Evolutionary conservation across 176 grass and related monocot genomes (phyloP), one percentile per base, ranked within the genome.

Genomic region (Stipa capillata): DNA sequence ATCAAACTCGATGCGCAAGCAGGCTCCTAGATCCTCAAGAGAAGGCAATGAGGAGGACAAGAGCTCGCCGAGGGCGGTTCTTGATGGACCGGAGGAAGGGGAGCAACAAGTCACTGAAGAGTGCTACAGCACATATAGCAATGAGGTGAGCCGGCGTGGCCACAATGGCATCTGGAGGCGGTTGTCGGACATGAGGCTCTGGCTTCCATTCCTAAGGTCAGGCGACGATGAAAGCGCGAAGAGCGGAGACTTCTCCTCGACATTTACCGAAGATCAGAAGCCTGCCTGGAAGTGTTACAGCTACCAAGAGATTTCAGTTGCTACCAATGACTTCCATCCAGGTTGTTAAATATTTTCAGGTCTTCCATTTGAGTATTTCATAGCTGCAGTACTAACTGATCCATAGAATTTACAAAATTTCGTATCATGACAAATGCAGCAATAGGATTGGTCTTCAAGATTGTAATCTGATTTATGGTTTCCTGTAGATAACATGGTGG

Each of bases 271-370:
- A 43, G 90, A 95, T 43, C 86, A 89, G 53, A 95, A 93, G 41
- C 92, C 90, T 78, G 51, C 85, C 2, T 95, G 88, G 88, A 99
- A 87, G 63, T 99, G 86, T 9, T 99, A 95, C 70, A 90, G 74
- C 77, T 95, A 87, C 67, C 69, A 93, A 24, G 90, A 99, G 66
- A 84, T 95, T 51, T 92, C 88, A 56, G 41, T 73, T 72, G 90
- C 90, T 45, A 99, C 92, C 11, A 82, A 86, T 71, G 88, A 89
- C 41, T 99, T 99, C 59, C 86, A 93, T 56, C 85, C 83, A 76
- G 92, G 96, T 98, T 36, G 20, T 63, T 14, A 49, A 65, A 8
- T 54, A 0, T 20, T 33, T 54, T 50, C 11, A 62, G 8, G 11
- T 59, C 16, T 60, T 73, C n/a, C 11, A n/a, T 65, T 17, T 50